phyloP scores from a whole-genome alignment of 441 rosid genomes.

The Pelargonium citronellum region DNA sequence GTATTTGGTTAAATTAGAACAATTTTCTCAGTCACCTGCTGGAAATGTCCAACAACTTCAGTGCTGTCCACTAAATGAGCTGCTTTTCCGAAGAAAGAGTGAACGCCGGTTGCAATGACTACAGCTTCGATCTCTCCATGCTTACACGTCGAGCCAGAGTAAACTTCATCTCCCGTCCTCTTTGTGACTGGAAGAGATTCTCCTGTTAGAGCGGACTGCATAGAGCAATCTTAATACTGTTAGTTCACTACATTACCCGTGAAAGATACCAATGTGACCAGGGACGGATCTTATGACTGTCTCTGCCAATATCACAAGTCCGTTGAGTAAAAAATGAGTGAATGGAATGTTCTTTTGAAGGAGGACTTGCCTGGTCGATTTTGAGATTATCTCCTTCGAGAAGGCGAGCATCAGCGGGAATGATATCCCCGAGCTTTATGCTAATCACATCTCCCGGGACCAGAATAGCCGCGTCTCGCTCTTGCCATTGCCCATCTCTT shows the following conservation, averaged over 20 bases:
- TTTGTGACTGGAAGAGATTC: constrained; percentile 89
- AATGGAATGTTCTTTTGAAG: neutral
- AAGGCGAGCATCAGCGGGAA: constrained; percentile 87
- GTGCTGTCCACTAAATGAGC: constrained; percentile 79
- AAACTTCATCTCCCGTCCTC: constrained; percentile 84
- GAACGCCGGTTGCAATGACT: constrained; percentile 85
- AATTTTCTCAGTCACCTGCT: constrained; percentile 44
- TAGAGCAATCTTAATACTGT: neutral
- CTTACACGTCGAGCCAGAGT: constrained; percentile 86
- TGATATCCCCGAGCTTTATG: constrained; percentile 88
- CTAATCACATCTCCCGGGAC: constrained; percentile 93
- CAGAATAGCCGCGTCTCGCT: constrained; percentile 64
- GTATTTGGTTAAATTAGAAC: neutral
- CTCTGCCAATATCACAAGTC: too few species aligned
- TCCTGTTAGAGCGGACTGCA: constrained; percentile 90
- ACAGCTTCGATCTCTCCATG: constrained; percentile 92
- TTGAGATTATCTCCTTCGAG: constrained; percentile 91
- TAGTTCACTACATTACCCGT: neutral
- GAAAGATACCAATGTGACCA: too few species aligned
- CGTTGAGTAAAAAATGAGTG: too few species aligned
- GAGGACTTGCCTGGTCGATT: constrained; percentile 67
- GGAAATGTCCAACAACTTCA: constrained; percentile 71
- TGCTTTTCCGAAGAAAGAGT: constrained; percentile 87
- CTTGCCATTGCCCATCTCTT: constrained; percentile 88
- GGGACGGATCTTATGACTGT: too few species aligned